Percentiles rank a stretch among this genome's conserved stretches.
phyloP scores from a whole-genome alignment of 2,329 filamentous ascomycete genomes.

The Sporothrix protearum region DNA sequence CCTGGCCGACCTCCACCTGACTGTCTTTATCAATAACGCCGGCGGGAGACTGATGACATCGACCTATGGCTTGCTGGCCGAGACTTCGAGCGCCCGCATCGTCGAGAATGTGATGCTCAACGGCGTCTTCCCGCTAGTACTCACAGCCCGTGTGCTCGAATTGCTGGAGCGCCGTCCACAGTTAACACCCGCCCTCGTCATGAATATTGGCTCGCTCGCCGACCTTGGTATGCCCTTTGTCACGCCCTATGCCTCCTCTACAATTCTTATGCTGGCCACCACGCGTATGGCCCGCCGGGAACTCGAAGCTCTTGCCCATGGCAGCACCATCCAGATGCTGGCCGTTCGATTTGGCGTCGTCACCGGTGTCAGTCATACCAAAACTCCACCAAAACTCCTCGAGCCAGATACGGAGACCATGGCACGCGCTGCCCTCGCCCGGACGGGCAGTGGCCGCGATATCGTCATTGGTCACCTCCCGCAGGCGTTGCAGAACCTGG shows the following conservation, averaged over 20 bases:
- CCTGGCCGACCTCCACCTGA: constrained; percentile 43
- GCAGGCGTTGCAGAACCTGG: constrained; percentile 26
- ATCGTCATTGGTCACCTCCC: constrained; percentile 28
- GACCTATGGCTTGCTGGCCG: constrained; percentile 38
- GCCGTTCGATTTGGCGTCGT: constrained; percentile 28
- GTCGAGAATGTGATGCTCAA: constrained; percentile 47
- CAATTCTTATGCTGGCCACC: constrained; percentile 27
- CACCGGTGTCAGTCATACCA: constrained; percentile 27
- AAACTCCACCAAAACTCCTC: constrained; percentile 24
- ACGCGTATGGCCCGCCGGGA: constrained; percentile 27
- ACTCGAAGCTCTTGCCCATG: constrained; percentile 22
- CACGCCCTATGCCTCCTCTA: constrained; percentile 35
- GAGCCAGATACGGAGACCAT: constrained; percentile 27
- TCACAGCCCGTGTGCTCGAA: constrained; percentile 47
- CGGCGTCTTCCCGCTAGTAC: constrained; percentile 46
- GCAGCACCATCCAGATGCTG: constrained; percentile 29
- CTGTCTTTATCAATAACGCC: constrained; percentile 56
- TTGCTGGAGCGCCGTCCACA: constrained; percentile 32
- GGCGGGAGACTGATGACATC: constrained; percentile 40
- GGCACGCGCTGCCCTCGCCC: constrained; percentile 28
- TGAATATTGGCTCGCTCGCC: constrained; percentile 50
- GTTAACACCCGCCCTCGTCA: constrained; percentile 41
- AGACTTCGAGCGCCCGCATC: constrained; percentile 38
- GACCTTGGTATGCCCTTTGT: constrained; percentile 47
- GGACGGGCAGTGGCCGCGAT: constrained; percentile 29